Evolutionary conservation across 176 grass and related monocot species (phyloP).

Genomic region (Avena atlantica): DNA sequence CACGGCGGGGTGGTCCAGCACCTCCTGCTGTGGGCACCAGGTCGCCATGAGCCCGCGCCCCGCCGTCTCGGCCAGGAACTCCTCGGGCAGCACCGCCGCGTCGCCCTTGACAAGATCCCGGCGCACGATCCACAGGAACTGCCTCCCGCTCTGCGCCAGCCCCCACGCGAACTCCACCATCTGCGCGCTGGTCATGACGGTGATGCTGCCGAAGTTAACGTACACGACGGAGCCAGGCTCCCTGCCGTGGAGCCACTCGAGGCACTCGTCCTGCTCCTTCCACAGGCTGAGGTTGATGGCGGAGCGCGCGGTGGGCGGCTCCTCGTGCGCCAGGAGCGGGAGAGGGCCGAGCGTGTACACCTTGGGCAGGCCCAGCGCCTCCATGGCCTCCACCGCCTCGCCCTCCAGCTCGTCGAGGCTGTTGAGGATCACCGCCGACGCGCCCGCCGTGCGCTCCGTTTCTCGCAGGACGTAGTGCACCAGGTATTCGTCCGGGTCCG

Average conservation of each 20-base stretch:
- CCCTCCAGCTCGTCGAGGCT: conserved; percentile 62
- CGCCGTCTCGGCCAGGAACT: conserved; percentile 61
- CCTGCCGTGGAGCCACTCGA: conserved; percentile 63
- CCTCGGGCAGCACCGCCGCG: conserved; percentile 57
- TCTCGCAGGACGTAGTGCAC: conserved; percentile 47
- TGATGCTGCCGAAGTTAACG: conserved; percentile 91
- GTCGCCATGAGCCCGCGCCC: conserved; percentile 56
- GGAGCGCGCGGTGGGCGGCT: conserved; percentile 43
- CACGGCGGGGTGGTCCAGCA: conserved; percentile 68
- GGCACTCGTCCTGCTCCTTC: conserved; percentile 68
- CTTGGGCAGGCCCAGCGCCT: conserved; percentile 42
- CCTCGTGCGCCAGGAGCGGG: conserved; percentile 45
- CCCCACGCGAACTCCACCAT: conserved; percentile 87
- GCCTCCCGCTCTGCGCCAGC: conserved; percentile 61
- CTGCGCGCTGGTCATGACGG: conserved; percentile 64
- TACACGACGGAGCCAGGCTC: conserved; percentile 64
- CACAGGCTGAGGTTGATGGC: conserved; percentile 57
- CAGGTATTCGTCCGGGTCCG: conserved; percentile 67
- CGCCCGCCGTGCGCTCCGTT: conserved; percentile 45
- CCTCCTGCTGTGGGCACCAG: conserved; percentile 82
- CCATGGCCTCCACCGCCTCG: conserved; percentile 57
- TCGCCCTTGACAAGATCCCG: conserved; percentile 71
- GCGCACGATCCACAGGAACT: conserved; percentile 83
- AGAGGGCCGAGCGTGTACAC: conserved; percentile 75
- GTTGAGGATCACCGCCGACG: conserved; percentile 68